Conservation (phyloP, 2,329 filamentous ascomycete genomes). For the Neopestalotiopsis sp. region DNA sequence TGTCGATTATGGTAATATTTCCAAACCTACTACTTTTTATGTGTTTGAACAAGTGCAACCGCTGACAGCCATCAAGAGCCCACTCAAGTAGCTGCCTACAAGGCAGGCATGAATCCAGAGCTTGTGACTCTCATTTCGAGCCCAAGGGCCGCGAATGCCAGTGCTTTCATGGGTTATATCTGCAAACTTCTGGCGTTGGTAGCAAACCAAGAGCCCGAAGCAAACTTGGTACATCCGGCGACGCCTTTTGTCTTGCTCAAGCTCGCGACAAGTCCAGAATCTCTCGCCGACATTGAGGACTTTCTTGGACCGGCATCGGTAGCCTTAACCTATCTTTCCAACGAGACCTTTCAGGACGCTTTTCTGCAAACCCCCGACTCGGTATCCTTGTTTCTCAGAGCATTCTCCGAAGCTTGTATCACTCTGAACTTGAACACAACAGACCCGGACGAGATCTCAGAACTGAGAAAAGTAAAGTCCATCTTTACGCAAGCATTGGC, state of each 20-base stretch:
- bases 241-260: slow-evolving; percentile 57
- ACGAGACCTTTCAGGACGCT: slow-evolving; percentile 55
- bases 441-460: slow-evolving; percentile 52
- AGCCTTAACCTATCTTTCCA: slow-evolving; percentile 61
- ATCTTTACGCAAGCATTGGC: slow-evolving; percentile 57
- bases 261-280: slow-evolving; percentile 49
- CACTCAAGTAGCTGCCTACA: slow-evolving; percentile 61
- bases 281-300: slow-evolving; percentile 56
- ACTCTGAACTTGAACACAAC: slow-evolving; percentile 47
- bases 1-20: slow-evolving; percentile 63
- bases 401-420: slow-evolving; percentile 54
- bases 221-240: slow-evolving; percentile 45
- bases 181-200: slow-evolving; percentile 64
- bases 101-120: slow-evolving; percentile 54
- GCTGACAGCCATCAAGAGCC: slow-evolving; percentile 50
- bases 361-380: slow-evolving; percentile 47
- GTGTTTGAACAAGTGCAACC: neutral
- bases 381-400: slow-evolving; percentile 50
- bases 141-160: slow-evolving; percentile 46
- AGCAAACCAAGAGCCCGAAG: slow-evolving; percentile 57
- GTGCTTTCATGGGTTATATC: slow-evolving; percentile 55
- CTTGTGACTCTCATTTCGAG: slow-evolving; percentile 57
- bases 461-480: slow-evolving; percentile 54
- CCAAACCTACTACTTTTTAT: neutral
- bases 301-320: slow-evolving; percentile 58